Percentiles rank a stretch among this genome's conserved stretches.
These are phyloP conservation scores for Candida dajiaensis DNA, from an alignment of 805 yeast species.

Conservation along the genomic window DNA sequence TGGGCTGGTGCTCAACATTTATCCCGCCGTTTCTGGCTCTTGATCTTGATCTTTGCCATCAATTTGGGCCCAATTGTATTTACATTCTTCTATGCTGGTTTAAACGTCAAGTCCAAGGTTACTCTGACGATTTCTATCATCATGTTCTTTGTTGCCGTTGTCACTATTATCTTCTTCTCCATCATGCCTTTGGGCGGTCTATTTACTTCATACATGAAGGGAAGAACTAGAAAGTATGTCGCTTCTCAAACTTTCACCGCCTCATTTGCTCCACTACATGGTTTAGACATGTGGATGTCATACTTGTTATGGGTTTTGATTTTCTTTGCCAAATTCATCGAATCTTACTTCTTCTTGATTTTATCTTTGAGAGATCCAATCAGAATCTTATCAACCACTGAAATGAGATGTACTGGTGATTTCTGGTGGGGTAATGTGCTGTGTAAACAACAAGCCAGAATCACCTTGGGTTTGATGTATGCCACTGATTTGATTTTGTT, in stretches of 20 bases:
- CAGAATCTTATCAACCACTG: slow-evolving; percentile 75
- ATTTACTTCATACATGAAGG: slow-evolving; percentile 88
- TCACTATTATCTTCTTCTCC: slow-evolving; percentile 79
- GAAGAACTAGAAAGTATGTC: slow-evolving; percentile 78
- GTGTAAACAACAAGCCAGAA: slow-evolving; percentile 82
- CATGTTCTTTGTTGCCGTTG: slow-evolving; percentile 82
- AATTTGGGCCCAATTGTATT: slow-evolving; percentile 86
- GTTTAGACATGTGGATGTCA: slow-evolving; percentile 95
- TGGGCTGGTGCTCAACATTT: slow-evolving; percentile 99
- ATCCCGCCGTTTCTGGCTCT: slow-evolving; percentile 77
- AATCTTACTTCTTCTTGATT: slow-evolving; percentile 89
- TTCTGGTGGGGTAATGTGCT: slow-evolving; percentile 72
- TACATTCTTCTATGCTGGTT: slow-evolving; percentile 75
- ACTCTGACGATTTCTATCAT: slow-evolving; percentile 80
- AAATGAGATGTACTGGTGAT: slow-evolving; percentile 95
- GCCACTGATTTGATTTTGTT: slow-evolving; percentile 89
- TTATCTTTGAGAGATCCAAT: slow-evolving; percentile 92
- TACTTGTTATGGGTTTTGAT: slow-evolving; percentile 86
- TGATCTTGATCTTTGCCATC: slow-evolving; percentile 55
- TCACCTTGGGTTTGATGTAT: slow-evolving; percentile 88
- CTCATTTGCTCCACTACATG: slow-evolving; percentile 70
- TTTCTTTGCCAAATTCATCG: slow-evolving; percentile 81
- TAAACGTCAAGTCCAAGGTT: slow-evolving; percentile 57
- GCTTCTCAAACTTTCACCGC: slow-evolving; percentile 97
- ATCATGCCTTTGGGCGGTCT: slow-evolving; percentile 96